Conservation (phyloP, 2,329 filamentous ascomycete species). For the Metarhizium humberi region DNA sequence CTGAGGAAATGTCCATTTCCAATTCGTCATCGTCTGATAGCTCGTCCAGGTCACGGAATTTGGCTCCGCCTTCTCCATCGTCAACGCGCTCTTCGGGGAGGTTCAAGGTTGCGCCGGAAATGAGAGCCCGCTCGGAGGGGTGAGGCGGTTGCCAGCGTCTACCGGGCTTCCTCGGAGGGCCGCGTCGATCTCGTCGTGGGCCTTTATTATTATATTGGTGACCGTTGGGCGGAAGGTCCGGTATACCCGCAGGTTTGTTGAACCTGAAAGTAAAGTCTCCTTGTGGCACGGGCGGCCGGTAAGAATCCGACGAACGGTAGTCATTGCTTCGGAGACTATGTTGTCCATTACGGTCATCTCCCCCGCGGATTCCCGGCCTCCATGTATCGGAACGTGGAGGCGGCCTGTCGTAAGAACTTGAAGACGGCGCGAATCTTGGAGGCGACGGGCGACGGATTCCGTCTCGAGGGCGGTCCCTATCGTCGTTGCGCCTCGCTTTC, state of each 20-base stretch:
- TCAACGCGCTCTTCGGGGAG: constrained; percentile 37
- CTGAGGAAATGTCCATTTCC: constrained; percentile 51
- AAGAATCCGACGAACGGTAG: constrained; percentile 16
- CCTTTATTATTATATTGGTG: constrained; percentile 7
- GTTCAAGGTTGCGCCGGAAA: constrained; percentile 32
- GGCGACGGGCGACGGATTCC: constrained; percentile 4
- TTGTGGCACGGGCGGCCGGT: constrained; percentile 24
- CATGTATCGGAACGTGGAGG: constrained; percentile 19
- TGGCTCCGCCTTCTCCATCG: constrained; percentile 34
- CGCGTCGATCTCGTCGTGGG: constrained; percentile 16
- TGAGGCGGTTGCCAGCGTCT: constrained; percentile 27
- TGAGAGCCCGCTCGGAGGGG: constrained; percentile 39
- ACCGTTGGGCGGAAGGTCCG: constrained; percentile 18
- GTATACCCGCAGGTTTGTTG: constrained; percentile 40
- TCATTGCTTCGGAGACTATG: constrained; percentile 14
- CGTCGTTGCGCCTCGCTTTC: constrained; percentile 6
- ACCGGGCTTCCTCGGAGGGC: constrained; percentile 16
- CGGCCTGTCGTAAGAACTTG: constrained; percentile 8
- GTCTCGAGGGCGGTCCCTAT: constrained; percentile 5
- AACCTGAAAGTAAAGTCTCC: constrained; percentile 49
- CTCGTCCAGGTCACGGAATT: constrained; percentile 46
- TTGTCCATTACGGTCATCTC: constrained; percentile 14
- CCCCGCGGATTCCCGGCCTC: constrained; percentile 17
- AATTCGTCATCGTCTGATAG: constrained; percentile 55
- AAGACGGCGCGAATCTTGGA: constrained; percentile 5